phyloP scores from a whole-genome alignment of 116 monocot genomes.

The Cymodocea nodosa region DNA sequence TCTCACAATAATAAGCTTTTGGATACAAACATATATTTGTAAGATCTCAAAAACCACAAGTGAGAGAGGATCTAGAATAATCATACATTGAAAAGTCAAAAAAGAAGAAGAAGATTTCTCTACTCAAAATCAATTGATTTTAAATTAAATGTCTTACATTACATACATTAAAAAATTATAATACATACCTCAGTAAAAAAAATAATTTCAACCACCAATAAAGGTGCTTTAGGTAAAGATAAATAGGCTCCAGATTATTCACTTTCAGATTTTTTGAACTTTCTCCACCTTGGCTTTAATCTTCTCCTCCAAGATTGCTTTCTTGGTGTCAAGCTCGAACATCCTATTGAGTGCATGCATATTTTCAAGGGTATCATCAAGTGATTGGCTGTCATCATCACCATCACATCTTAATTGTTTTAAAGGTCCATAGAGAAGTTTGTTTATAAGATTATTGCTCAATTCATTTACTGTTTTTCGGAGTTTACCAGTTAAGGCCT shows the following conservation, averaged over 20 bases:
- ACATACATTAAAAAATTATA: not conserved
- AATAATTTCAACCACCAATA: too few relatives aligned
- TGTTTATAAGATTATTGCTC: constrained; percentile 48
- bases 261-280: constrained; percentile 11
- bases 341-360: constrained; percentile 68
- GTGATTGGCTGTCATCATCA: constrained; percentile 30
- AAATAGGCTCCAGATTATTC: not conserved
- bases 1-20: too few relatives aligned
- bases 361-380: constrained; percentile 61
- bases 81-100: too few relatives aligned
- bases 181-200: not conserved
- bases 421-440: constrained; percentile 56
- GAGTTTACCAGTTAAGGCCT: constrained; percentile 38
- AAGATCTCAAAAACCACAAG: too few relatives aligned
- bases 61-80: too few relatives aligned
- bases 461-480: constrained; percentile 45
- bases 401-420: constrained; percentile 68
- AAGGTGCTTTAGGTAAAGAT: not conserved
- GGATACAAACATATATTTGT: too few relatives aligned
- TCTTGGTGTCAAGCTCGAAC: constrained; percentile 51
- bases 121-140: too few relatives aligned
- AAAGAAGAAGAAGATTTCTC: too few relatives aligned
- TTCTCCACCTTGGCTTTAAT: constrained; percentile 59
- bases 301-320: constrained; percentile 44
- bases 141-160: too few relatives aligned